phyloP scores from a whole-genome alignment of 1,284 basidiomycete genomes.

The Puccinia polysora region DNA sequence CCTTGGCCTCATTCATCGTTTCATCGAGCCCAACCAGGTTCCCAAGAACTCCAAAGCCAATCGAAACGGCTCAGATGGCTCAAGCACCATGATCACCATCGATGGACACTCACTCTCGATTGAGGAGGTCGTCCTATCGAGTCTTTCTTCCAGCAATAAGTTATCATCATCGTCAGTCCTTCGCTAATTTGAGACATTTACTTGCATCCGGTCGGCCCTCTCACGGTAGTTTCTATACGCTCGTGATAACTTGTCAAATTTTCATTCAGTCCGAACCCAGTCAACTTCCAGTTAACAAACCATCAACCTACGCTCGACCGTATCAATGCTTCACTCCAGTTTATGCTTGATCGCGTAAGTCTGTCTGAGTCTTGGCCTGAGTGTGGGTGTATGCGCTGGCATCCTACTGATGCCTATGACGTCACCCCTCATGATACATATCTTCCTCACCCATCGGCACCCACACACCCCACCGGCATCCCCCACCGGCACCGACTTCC shows the following conservation, averaged over 20 bases:
- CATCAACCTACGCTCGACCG: neutral
- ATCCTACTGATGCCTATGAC: too few relatives aligned
- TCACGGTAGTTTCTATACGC: neutral
- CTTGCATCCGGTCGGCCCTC: neutral
- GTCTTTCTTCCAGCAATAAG: neutral
- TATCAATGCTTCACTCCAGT: conserved; percentile 12
- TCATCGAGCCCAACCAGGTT: neutral
- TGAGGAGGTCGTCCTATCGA: neutral
- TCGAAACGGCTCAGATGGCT: neutral
- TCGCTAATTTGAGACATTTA: neutral
- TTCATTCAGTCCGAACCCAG: too few relatives aligned
- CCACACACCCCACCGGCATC: too few relatives aligned
- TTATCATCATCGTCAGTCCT: neutral
- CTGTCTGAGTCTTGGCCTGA: neutral
- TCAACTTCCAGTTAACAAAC: neutral
- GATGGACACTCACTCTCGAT: conserved; percentile 17
- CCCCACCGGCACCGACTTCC: too few relatives aligned
- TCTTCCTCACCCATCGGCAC: too few relatives aligned
- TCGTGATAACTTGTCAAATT: too few relatives aligned
- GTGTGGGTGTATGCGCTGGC: too few relatives aligned
- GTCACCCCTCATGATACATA: too few relatives aligned
- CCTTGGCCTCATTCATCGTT: too few relatives aligned
- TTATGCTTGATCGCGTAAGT: conserved; percentile 23
- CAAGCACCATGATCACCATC: neutral
- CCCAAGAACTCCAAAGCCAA: neutral